Evolutionary conservation across 306 rosid genomes (phyloP).

Genomic region (Ochetophila trinervis): DNA sequence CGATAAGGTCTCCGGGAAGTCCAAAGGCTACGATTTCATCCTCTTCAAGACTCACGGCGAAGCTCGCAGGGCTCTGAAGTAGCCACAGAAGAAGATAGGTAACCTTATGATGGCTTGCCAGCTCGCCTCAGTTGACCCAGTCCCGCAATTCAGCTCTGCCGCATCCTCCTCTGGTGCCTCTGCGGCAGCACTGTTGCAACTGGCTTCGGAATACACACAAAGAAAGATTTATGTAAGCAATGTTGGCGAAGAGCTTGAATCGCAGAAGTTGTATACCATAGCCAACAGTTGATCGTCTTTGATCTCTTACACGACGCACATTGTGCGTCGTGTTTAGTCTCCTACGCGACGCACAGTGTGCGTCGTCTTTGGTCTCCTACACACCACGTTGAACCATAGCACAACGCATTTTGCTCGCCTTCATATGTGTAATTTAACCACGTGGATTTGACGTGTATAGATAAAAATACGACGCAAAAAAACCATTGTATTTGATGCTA

Average conservation of each 20-base stretch:
- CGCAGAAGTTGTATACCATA: conserved; percentile 51
- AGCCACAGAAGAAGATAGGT: conserved; percentile 94
- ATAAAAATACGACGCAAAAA: too few relatives aligned
- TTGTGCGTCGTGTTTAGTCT: too few relatives aligned
- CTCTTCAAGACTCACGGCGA: conserved; percentile 74
- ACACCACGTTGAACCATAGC: too few relatives aligned
- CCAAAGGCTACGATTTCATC: conserved; percentile 86
- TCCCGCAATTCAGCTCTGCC: conserved; percentile 24
- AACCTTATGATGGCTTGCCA: conserved; percentile 86
- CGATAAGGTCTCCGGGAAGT: conserved; percentile 89
- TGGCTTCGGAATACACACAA: conserved; percentile 67
- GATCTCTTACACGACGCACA: too few relatives aligned
- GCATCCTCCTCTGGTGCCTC: not conserved
- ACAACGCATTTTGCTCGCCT: too few relatives aligned
- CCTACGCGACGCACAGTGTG: too few relatives aligned
- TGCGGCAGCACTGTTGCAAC: conserved; percentile 6
- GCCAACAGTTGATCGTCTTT: too few relatives aligned
- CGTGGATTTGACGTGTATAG: too few relatives aligned
- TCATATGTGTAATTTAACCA: too few relatives aligned
- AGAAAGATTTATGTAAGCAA: conserved; percentile 91
- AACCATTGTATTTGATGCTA: too few relatives aligned
- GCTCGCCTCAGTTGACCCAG: conserved; percentile 80
- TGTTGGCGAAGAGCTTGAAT: conserved; percentile 73
- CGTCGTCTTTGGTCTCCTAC: too few relatives aligned
- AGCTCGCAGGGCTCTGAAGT: conserved; percentile 68